A percentile compares a stretch with the other conserved stretches of the same genome.
phyloP scores from a whole-genome alignment of 2,329 filamentous ascomycete species.

The Penicillium sp. region DNA sequence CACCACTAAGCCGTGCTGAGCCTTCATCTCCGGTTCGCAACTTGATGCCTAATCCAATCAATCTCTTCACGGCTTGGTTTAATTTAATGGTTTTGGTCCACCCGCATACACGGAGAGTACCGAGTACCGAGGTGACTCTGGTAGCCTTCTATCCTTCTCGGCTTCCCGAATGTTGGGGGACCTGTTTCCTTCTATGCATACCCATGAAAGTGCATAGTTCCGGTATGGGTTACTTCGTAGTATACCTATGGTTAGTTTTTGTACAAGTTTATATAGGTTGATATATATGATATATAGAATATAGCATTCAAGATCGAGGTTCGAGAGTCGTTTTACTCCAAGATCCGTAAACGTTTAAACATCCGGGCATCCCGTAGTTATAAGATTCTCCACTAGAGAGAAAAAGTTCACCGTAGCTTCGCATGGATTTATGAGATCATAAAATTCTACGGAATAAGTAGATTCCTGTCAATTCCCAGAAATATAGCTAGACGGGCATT shows the following conservation, averaged over 20 bases:
- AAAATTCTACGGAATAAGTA: background rate
- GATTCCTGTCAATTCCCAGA: background rate
- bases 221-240: background rate
- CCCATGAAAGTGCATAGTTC: background rate
- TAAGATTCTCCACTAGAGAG: slow-evolving; percentile 14
- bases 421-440: background rate
- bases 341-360: background rate
- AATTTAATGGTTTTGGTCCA: background rate
- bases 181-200: background rate
- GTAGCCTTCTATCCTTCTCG: background rate
- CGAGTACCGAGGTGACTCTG: background rate
- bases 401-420: slow-evolving; percentile 17
- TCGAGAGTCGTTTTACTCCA: too few relatives aligned
- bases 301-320: too few relatives aligned
- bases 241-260: background rate
- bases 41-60: background rate
- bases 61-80: background rate
- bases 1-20: background rate
- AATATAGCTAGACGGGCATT: slow-evolving; percentile 24
- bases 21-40: background rate
- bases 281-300: too few relatives aligned
- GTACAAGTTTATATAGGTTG: too few relatives aligned
- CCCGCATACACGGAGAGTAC: too few relatives aligned
- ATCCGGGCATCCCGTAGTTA: slow-evolving; percentile 1
- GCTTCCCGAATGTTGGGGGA: background rate